Base-by-base conservation (phyloP, 495 filamentous ascomycete species). In the Aspergillus haitiensis region DNA sequence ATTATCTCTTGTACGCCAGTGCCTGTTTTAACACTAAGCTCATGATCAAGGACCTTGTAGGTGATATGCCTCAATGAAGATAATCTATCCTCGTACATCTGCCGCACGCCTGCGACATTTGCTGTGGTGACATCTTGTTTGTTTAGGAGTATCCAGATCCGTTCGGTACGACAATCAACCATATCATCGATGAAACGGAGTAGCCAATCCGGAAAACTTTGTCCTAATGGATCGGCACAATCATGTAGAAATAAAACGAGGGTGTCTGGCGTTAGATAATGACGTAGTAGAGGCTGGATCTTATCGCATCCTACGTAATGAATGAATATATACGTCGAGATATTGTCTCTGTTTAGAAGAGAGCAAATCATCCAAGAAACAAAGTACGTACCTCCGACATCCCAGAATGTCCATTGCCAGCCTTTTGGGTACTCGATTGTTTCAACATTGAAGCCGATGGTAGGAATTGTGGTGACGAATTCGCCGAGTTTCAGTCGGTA, bases 371-470 rank as follows among this genome's bases (percentile, higher is more conserved):
- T 47, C n/a, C 44, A 15, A 47, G 15, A 47, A 47, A 18, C 15
- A 18, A 5, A 13, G 1, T 12, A n/a, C 42, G 5, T 36, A 56
- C 54, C 42, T 21, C 42, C 44, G 21, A 56, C 54, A 47, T 56
- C 44, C 40, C 40, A 56, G n/a, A 56, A 16, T n/a, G 54, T 56
- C 54, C 54, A 56, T 32, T 47, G 32, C 42, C 54, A 56, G 11
- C 44, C 44, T 18, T 31, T 36, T 8, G 54, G 54, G 36, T 56
- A 56, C 11, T 56, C 54, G 5, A 56, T 21, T 10, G 54, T 56
- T n/a, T 56, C 54, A n/a, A 35, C 13, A 47, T 56, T 48, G 18
- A 56, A 56, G 31, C 44, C 42, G 13, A 56, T 36, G 10, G 54
- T 48, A 12, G 54, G 54, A 21, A 47, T 47, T 12, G 44, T 36